Conservation (phyloP, 352 stramenopile species). For the Pythium sp. region DNA sequence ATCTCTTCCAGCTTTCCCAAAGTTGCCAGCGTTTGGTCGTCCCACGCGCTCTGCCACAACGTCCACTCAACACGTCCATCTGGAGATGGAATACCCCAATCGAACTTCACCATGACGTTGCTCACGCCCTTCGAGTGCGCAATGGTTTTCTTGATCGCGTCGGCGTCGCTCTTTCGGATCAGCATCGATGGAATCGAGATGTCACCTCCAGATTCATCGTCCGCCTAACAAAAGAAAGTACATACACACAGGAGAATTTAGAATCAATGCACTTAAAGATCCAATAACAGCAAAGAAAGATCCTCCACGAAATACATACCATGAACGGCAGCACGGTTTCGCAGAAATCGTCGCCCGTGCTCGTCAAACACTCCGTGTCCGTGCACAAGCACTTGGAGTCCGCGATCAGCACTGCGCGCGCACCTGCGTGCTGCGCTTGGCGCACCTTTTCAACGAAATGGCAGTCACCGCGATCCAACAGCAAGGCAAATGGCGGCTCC, state of each 20-base stretch:
- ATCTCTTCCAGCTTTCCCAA: constrained; percentile 85
- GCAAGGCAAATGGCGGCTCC: constrained; percentile 93
- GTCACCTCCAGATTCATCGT: constrained; percentile 95
- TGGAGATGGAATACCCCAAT: constrained; percentile 93
- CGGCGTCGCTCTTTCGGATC: constrained; percentile 93
- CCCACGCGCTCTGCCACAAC: constrained; percentile 94
- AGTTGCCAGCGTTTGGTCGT: constrained; percentile 77
- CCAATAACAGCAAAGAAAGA: constrained; percentile 6
- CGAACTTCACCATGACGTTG: constrained; percentile 94
- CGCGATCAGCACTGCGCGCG: constrained; percentile 93
- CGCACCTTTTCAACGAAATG: constrained; percentile 97
- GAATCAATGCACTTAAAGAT: constrained; percentile 1
- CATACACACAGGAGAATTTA: neutral
- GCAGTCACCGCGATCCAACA: constrained; percentile 95
- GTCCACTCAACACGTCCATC: constrained; percentile 97
- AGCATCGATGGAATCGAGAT: constrained; percentile 97
- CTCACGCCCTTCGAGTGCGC: constrained; percentile 82
- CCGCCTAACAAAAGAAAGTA: constrained; percentile 48
- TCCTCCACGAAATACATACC: constrained; percentile 24
- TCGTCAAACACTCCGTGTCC: constrained; percentile 70
- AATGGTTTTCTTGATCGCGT: constrained; percentile 90
- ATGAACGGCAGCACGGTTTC: constrained; percentile 88
- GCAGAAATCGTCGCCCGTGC: constrained; percentile 80
- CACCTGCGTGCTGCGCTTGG: constrained; percentile 89
- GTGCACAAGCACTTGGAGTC: constrained; percentile 96